These are phyloP conservation scores for Asterella californica DNA, from an alignment of 225 moss, liverwort and hornwort species.

Conservation along the genomic window DNA sequence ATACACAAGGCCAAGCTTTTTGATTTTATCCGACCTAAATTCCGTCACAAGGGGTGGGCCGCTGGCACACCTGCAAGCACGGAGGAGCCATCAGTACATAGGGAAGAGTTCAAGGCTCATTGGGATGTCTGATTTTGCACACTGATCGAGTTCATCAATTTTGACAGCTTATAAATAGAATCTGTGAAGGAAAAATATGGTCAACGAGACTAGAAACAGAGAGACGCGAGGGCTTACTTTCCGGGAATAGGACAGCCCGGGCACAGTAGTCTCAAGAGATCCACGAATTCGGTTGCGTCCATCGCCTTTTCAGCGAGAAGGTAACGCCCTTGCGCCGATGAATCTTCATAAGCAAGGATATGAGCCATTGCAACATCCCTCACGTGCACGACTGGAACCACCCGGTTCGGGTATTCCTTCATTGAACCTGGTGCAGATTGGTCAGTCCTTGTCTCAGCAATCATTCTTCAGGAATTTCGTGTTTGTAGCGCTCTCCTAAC, in stretches of 20 bases:
- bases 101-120: too few relatives aligned
- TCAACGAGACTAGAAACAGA: too few relatives aligned
- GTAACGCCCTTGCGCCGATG: constrained; percentile 29
- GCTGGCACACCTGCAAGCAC: background rate
- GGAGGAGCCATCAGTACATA: background rate
- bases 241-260: background rate
- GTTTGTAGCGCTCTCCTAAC: too few relatives aligned
- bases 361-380: constrained; percentile 35
- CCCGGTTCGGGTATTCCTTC: constrained; percentile 3
- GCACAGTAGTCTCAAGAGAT: background rate
- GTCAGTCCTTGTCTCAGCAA: too few relatives aligned
- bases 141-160: too few relatives aligned
- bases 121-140: too few relatives aligned
- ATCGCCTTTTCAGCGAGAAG: background rate
- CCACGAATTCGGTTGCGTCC: background rate
- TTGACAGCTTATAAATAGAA: too few relatives aligned
- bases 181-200: too few relatives aligned
- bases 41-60: too few relatives aligned
- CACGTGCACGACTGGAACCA: constrained; percentile 11
- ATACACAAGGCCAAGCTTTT: constrained; percentile 21
- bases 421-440: background rate
- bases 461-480: too few relatives aligned
- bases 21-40: constrained; percentile 12
- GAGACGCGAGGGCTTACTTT: too few relatives aligned
- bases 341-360: constrained; percentile 25